phyloP scores from a whole-genome alignment of 225 moss, liverwort and hornwort genomes.

The Ulota crispa region DNA sequence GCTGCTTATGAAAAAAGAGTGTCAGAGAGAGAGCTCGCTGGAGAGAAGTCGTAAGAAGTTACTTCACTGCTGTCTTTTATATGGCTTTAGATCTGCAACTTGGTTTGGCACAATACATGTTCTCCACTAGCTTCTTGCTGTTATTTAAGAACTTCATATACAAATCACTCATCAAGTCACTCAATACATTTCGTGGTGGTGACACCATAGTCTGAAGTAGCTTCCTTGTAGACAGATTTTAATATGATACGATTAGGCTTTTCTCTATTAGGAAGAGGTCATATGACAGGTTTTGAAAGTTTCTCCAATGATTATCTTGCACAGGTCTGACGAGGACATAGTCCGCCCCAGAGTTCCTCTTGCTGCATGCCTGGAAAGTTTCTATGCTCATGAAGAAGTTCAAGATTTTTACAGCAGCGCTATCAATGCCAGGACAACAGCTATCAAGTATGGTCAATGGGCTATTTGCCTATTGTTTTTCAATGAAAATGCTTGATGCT shows the following conservation, averaged over 20 bases:
- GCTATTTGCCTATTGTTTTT: neutral
- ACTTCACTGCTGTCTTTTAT: neutral
- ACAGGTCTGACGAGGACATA: conserved; percentile 87
- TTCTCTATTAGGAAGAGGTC: neutral
- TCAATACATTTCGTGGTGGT: neutral
- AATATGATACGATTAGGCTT: neutral
- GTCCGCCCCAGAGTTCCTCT: conserved; percentile 93
- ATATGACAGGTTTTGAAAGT: neutral
- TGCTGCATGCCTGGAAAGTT: conserved; percentile 84
- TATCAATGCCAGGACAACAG: conserved; percentile 89
- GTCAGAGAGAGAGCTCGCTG: conserved; percentile 67
- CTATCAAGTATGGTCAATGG: conserved; percentile 70
- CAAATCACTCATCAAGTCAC: neutral
- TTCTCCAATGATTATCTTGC: conserved; percentile 10
- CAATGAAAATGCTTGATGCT: neutral
- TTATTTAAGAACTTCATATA: neutral
- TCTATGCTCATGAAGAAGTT: conserved; percentile 92
- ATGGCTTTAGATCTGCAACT: neutral
- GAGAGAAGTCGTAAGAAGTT: conserved; percentile 81
- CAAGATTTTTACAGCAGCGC: conserved; percentile 98
- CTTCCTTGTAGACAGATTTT: neutral
- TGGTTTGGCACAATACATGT: neutral
- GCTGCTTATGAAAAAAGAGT: conserved; percentile 73
- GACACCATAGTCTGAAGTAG: conserved; percentile 13
- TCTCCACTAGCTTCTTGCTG: neutral